Conservation (phyloP, 805 yeast species). For the Zygoascus tannicola region DNA sequence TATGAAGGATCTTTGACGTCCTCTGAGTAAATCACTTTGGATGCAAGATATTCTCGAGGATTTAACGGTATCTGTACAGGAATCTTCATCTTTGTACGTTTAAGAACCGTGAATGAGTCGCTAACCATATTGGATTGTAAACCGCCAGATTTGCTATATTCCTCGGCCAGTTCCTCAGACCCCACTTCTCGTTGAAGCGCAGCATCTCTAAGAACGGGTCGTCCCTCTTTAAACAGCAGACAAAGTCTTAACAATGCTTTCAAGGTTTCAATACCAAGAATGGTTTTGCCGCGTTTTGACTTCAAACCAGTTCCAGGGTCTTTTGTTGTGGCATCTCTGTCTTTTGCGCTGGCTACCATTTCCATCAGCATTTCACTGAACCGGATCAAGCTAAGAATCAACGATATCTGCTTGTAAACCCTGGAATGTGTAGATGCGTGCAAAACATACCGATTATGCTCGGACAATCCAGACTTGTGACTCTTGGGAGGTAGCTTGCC, state of each 20-base stretch:
- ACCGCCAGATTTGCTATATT: not conserved
- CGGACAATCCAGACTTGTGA: constrained; percentile 7
- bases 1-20: constrained; percentile 25
- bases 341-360: constrained; percentile 18
- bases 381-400: constrained; percentile 24
- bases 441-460: constrained; percentile 26
- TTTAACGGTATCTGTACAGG: constrained; percentile 13
- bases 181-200: constrained; percentile 29
- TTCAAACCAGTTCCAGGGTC: not conserved
- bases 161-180: constrained; percentile 17
- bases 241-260: constrained; percentile 27
- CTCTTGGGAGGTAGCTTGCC: not conserved
- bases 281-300: constrained; percentile 11
- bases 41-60: constrained; percentile 18
- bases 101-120: constrained; percentile 19
- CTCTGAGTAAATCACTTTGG: constrained; percentile 25
- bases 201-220: constrained; percentile 25
- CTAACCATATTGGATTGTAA: constrained; percentile 20
- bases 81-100: constrained; percentile 2
- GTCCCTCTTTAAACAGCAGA: constrained; percentile 22
- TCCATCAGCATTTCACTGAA: constrained; percentile 31
- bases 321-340: constrained; percentile 6
- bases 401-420: constrained; percentile 24
- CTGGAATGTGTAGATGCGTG: constrained; percentile 11
- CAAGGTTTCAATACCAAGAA: constrained; percentile 24